Percentiles rank a stretch among this genome's conserved stretches.
phyloP scores from a whole-genome alignment of 2,329 filamentous ascomycete genomes.

The Neopestalotiopsis clavispora region DNA sequence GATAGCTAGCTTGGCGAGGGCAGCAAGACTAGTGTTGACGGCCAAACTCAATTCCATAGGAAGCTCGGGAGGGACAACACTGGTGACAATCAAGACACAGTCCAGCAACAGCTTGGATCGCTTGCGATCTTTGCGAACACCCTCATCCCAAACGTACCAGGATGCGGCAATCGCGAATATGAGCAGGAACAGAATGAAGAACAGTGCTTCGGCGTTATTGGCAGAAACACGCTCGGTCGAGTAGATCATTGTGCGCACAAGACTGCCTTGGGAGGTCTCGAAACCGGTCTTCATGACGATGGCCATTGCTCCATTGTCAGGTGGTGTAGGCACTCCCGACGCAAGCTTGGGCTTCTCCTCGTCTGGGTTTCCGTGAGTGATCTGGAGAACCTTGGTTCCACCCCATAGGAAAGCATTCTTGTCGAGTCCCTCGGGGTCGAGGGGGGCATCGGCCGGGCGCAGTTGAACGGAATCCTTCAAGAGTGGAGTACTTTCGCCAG shows the following conservation, averaged over 20 bases:
- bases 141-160: constrained; percentile 99
- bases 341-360: constrained; percentile 73
- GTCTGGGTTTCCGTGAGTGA: constrained; percentile 83
- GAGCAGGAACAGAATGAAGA: constrained; percentile 96
- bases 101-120: constrained; percentile 96
- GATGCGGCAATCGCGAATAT: constrained; percentile 96
- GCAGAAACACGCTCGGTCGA: constrained; percentile 98
- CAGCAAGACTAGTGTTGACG: constrained; percentile 95
- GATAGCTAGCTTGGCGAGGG: constrained; percentile 92
- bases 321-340: constrained; percentile 81
- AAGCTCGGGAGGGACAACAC: constrained; percentile 95
- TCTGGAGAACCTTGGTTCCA: constrained; percentile 94
- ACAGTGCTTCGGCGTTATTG: constrained; percentile 93
- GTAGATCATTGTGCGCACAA: constrained; percentile 99
- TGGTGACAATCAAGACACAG: constrained; percentile 96
- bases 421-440: constrained; percentile 91
- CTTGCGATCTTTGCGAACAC: constrained; percentile 92
- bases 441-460: constrained; percentile 76
- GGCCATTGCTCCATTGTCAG: constrained; percentile 92
- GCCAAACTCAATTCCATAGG: constrained; percentile 98
- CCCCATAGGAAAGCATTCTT: constrained; percentile 97
- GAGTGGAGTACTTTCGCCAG: constrained; percentile 94
- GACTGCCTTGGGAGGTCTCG: constrained; percentile 95
- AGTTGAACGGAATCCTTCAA: constrained; percentile 96
- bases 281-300: constrained; percentile 97